Conservation (phyloP, 2,329 filamentous ascomycete species). For the Pseudopithomyces maydicus region DNA sequence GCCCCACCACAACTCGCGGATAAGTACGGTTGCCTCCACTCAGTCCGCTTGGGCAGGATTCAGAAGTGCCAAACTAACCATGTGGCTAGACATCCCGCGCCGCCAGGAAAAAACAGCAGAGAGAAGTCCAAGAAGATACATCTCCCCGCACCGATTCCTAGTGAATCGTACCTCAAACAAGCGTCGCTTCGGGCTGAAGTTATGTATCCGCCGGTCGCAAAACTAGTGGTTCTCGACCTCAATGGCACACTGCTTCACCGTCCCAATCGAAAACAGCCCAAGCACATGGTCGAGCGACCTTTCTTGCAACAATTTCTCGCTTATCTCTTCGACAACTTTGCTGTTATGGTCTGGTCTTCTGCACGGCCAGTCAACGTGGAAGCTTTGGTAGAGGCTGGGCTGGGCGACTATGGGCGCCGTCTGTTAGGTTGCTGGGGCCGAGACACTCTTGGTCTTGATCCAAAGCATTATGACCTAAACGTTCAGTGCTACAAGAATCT, state of each 20-base stretch:
- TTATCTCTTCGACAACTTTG: slow-evolving; percentile 75
- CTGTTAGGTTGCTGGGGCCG: slow-evolving; percentile 79
- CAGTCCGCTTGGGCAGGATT: neutral
- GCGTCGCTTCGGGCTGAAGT: slow-evolving; percentile 46
- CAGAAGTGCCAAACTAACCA: slow-evolving; percentile 28
- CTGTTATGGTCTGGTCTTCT: slow-evolving; percentile 90
- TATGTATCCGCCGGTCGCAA: slow-evolving; percentile 58
- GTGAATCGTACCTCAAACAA: slow-evolving; percentile 63
- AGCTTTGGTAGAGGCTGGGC: slow-evolving; percentile 68
- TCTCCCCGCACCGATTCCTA: slow-evolving; percentile 63
- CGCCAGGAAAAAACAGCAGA: slow-evolving; percentile 4
- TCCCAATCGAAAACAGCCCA: slow-evolving; percentile 52
- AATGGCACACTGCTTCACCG: slow-evolving; percentile 89
- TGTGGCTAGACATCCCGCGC: slow-evolving; percentile 13
- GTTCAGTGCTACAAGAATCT: slow-evolving; percentile 92
- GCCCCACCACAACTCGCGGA: neutral
- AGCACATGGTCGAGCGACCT: slow-evolving; percentile 68
- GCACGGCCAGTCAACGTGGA: slow-evolving; percentile 75
- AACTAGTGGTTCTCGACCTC: slow-evolving; percentile 87
- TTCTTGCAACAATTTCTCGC: slow-evolving; percentile 70
- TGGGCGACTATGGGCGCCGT: slow-evolving; percentile 59
- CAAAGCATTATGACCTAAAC: slow-evolving; percentile 67
- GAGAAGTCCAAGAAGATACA: slow-evolving; percentile 32
- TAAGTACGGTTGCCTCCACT: neutral
- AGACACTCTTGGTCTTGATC: slow-evolving; percentile 72